Percentiles rank a stretch among this genome's conserved stretches.
These are phyloP conservation scores for Podospora appendiculata DNA, from an alignment of 495 filamentous ascomycete species.

Conservation along the genomic window DNA sequence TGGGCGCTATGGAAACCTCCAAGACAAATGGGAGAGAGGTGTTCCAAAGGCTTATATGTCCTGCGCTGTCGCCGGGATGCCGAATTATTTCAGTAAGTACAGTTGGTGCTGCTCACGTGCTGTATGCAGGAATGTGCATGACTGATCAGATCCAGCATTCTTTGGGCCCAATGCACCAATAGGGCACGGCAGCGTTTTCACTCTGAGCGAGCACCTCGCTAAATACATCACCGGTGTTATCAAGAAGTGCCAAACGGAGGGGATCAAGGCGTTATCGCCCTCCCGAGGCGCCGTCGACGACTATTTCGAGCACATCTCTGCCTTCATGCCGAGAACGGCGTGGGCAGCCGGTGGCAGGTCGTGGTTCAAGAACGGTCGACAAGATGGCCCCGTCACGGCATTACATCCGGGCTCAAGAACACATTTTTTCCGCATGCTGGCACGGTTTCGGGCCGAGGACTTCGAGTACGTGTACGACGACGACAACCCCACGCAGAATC, in stretches of 20 bases:
- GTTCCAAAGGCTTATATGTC: constrained; percentile 38
- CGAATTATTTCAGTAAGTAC: constrained; percentile 42
- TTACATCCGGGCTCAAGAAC: constrained; percentile 42
- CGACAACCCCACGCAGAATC: constrained; percentile 22
- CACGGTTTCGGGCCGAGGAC: constrained; percentile 40
- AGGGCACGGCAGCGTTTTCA: constrained; percentile 42
- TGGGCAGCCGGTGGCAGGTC: constrained; percentile 34
- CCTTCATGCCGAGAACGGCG: constrained; percentile 41
- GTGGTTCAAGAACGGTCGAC: constrained; percentile 41
- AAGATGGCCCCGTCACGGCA: constrained; percentile 39
- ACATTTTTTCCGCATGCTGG: constrained; percentile 47
- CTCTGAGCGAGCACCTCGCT: constrained; percentile 37
- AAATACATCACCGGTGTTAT: constrained; percentile 37
- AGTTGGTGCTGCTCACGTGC: not conserved
- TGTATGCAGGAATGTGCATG: not conserved
- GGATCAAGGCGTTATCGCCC: constrained; percentile 31
- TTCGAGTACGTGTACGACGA: constrained; percentile 37
- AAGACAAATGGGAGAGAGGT: constrained; percentile 29
- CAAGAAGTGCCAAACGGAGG: constrained; percentile 37
- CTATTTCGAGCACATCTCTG: constrained; percentile 34
- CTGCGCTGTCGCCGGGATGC: constrained; percentile 34
- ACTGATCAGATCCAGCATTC: constrained; percentile 25
- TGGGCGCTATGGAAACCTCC: constrained; percentile 42
- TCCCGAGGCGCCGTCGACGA: constrained; percentile 36
- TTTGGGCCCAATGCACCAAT: constrained; percentile 43